phyloP scores from a whole-genome alignment of 257 asterid species.

The Lycium ferocissimum region DNA sequence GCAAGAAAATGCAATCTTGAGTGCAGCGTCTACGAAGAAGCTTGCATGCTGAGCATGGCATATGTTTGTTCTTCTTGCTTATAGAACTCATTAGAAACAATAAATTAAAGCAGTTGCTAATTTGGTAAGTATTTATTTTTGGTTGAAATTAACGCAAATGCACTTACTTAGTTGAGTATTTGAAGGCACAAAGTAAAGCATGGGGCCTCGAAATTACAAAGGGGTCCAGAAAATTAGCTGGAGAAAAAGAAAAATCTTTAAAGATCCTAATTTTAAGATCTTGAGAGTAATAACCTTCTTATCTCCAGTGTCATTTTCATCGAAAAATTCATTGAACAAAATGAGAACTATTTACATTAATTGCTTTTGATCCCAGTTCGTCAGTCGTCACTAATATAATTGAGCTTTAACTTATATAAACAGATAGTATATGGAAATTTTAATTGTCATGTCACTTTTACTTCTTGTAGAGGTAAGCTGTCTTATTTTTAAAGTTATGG shows the following conservation, averaged over 20 bases:
- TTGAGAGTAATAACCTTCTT: conserved; percentile 22
- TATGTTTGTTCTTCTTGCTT: conserved; percentile 34
- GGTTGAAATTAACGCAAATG: neutral
- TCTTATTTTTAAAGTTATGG: neutral
- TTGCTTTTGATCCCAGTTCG: neutral
- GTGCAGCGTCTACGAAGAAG: conserved; percentile 55
- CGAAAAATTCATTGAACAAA: conserved; percentile 14
- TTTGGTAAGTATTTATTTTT: neutral
- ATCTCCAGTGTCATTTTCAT: conserved; percentile 39
- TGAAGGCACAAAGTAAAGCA: neutral
- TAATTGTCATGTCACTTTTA: too few relatives aligned
- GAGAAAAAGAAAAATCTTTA: conserved; percentile 28
- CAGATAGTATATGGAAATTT: too few relatives aligned
- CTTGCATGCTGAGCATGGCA: conserved; percentile 63
- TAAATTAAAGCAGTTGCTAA: neutral
- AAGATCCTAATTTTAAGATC: conserved; percentile 12
- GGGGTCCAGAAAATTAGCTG: conserved; percentile 7
- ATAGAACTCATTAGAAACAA: conserved; percentile 36
- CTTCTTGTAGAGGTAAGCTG: neutral
- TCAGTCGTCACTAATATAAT: neutral
- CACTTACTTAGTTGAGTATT: conserved; percentile 19
- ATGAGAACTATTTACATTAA: conserved; percentile 38
- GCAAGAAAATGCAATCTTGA: conserved; percentile 48
- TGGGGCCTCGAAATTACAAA: neutral
- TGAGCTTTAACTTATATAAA: neutral